phyloP scores from a whole-genome alignment of 768 basidiomycete species.

The Trametes punicea region DNA sequence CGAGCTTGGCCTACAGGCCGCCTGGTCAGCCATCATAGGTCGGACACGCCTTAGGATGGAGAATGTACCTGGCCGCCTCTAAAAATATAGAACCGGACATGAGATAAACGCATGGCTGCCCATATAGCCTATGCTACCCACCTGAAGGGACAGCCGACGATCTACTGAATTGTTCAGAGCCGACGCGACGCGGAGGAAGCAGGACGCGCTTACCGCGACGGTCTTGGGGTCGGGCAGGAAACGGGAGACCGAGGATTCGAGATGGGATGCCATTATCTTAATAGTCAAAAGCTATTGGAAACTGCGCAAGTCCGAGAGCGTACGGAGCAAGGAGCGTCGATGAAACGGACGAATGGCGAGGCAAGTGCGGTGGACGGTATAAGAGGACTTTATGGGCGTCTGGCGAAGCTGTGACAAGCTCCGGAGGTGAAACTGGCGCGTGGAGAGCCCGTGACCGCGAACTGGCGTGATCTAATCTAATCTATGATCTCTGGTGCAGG shows the following conservation, averaged over 20 bases:
- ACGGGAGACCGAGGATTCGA: slow-evolving; percentile 22
- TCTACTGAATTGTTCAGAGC: slow-evolving; percentile 39
- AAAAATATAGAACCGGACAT: slow-evolving; percentile 6
- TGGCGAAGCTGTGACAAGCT: background rate
- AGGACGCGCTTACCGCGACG: slow-evolving; percentile 55
- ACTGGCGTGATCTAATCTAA: slow-evolving; percentile 18
- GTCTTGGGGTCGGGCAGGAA: slow-evolving; percentile 73
- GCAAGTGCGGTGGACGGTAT: background rate
- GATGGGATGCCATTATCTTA: slow-evolving; percentile 11
- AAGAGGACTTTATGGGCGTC: slow-evolving; percentile 12
- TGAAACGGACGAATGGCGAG: background rate
- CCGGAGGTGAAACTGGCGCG: slow-evolving; percentile 2
- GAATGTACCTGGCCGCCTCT: slow-evolving; percentile 66
- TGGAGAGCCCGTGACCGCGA: background rate
- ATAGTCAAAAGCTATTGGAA: background rate
- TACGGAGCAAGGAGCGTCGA: background rate
- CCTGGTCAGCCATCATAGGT: background rate
- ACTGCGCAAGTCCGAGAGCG: background rate
- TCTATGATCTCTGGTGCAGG: background rate
- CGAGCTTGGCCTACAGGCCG: slow-evolving; percentile 56
- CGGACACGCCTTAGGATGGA: slow-evolving; percentile 1
- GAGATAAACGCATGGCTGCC: slow-evolving; percentile 7
- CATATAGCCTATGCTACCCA: slow-evolving; percentile 34
- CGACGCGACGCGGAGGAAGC: background rate
- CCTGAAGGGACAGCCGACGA: slow-evolving; percentile 97